Evolutionary conservation across 2,329 filamentous ascomycete species (phyloP), one percentile per base, ranked within the genome.

Genomic region (Lojkania enalia): DNA sequence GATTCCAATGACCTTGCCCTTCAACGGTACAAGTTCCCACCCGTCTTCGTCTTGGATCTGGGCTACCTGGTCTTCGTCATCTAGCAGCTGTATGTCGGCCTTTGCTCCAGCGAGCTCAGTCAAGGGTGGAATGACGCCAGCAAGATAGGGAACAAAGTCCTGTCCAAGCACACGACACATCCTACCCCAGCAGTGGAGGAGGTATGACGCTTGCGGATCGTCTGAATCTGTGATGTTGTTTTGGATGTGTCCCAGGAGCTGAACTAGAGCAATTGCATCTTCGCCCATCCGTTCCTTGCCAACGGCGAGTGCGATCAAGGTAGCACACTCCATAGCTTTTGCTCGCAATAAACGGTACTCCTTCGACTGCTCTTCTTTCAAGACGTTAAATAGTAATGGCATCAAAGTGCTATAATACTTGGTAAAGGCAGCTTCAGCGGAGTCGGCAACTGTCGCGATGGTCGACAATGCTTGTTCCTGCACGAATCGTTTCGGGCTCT

Each of bases 321-420:
- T 99, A 14, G 94, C 92, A 66, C 94, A 99, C 72, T 99, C 94
- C 94, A 99, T 99, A 2, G 94, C 94, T 77, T 99, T 99, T 38
- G 94, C 94, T 46, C 92, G 84, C 29, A 99, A 80, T 35, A 97
- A 77, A 42, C 92, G 82, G 71, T 91, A 91, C 64, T 99, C 94
- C 74, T 95, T 96, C 41, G 91, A 89, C 61, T 91, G 92, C 63
- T 96, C 90, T 57, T 90, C 84, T 64, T 86, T 86, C 39, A 99
- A 75, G 7, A 97, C 92, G 50, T 86, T 88, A 70, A 97, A 91
- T 5, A 99, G 79, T 37, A 96, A 77, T 13, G 94, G 94, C 94
- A 99, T 99, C 27, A 99, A 78, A 5, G 87, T 92, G 55, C 92
- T 87, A 71, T 99, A 99, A 74, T 96, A 99, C 71, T 92, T 92